phyloP scores from a whole-genome alignment of 2,329 filamentous ascomycete species.

The Epichloe uncinata region DNA sequence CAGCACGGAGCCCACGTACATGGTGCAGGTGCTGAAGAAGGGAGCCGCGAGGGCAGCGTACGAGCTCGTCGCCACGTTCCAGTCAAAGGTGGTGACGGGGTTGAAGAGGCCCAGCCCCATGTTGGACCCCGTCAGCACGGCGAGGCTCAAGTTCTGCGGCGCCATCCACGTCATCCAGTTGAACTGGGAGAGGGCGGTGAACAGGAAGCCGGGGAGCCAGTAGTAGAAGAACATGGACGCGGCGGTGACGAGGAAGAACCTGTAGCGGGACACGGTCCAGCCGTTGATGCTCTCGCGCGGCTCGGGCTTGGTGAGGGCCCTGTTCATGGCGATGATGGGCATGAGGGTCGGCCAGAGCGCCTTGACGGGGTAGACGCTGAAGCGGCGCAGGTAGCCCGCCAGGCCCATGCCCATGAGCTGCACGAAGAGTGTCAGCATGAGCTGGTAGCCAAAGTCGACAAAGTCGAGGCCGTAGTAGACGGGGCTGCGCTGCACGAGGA shows the following conservation, averaged over 20 bases:
- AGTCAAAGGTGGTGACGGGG: conserved; percentile 25
- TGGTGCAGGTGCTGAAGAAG: conserved; percentile 25
- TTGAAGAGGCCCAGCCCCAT: conserved; percentile 26
- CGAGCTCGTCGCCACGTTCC: conserved; percentile 25
- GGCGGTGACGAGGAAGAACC: conserved; percentile 31
- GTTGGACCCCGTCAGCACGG: conserved; percentile 28
- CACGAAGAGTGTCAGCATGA: conserved; percentile 31
- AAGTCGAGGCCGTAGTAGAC: conserved; percentile 30
- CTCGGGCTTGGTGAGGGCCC: conserved; percentile 25
- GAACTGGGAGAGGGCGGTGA: conserved; percentile 33
- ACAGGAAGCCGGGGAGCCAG: conserved; percentile 39
- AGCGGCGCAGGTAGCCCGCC: conserved; percentile 34
- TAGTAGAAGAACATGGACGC: conserved; percentile 36
- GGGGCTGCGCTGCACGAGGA: conserved; percentile 31
- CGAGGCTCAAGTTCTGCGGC: conserved; percentile 27
- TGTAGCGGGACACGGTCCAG: conserved; percentile 29
- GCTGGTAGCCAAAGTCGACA: conserved; percentile 30
- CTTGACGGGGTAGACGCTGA: conserved; percentile 37
- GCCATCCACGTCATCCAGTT: conserved; percentile 44
- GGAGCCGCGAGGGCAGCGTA: conserved; percentile 25
- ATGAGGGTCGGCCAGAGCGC: conserved; percentile 39
- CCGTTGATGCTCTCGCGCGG: conserved; percentile 13
- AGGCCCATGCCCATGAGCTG: conserved; percentile 43
- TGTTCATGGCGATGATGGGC: conserved; percentile 33
- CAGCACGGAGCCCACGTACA: conserved; percentile 21